phyloP scores from a whole-genome alignment of 1,139 yeast genomes.

The Entelexis sorbosivorans region DNA sequence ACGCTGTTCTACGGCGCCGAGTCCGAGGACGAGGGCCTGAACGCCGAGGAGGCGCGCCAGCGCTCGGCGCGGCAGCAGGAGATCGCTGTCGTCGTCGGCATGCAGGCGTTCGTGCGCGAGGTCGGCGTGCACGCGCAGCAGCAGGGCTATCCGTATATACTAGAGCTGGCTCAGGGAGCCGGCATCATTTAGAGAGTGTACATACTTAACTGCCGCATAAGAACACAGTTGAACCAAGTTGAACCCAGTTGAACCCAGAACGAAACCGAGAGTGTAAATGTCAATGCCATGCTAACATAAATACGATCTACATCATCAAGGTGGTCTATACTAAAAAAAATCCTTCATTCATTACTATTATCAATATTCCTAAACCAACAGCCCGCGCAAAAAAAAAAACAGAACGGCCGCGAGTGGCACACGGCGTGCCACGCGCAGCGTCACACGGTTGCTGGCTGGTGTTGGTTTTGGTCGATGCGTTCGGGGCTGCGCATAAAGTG shows the following conservation, averaged over 20 bases:
- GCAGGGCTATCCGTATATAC: constrained; percentile 4
- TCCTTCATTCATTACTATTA: not conserved
- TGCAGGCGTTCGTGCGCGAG: constrained; percentile 32
- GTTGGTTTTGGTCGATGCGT: not conserved
- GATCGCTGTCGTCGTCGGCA: constrained; percentile 48
- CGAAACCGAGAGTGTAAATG: not conserved
- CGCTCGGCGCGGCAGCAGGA: constrained; percentile 36
- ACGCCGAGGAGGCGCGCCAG: constrained; percentile 20
- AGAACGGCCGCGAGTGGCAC: no score
- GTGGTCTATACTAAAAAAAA: not conserved
- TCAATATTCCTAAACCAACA: not conserved
- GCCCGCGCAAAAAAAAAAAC: no score
- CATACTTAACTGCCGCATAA: no score
- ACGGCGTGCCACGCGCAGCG: no score
- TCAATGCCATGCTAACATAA: not conserved
- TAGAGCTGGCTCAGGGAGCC: constrained; percentile 2
- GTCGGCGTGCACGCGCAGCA: constrained; percentile 11
- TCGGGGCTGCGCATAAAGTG: not conserved
- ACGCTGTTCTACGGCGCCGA: constrained; percentile 23
- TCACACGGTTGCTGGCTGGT: not conserved
- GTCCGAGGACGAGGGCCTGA: constrained; percentile 24
- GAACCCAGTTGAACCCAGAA: no score
- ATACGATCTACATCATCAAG: not conserved
- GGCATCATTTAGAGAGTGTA: not conserved
- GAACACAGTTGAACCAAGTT: no score